Percentiles rank a stretch among this genome's conserved stretches.
Evolutionary conservation across 2,329 filamentous ascomycete genomes (phyloP).

Genomic region (Claviceps fusiformis): DNA sequence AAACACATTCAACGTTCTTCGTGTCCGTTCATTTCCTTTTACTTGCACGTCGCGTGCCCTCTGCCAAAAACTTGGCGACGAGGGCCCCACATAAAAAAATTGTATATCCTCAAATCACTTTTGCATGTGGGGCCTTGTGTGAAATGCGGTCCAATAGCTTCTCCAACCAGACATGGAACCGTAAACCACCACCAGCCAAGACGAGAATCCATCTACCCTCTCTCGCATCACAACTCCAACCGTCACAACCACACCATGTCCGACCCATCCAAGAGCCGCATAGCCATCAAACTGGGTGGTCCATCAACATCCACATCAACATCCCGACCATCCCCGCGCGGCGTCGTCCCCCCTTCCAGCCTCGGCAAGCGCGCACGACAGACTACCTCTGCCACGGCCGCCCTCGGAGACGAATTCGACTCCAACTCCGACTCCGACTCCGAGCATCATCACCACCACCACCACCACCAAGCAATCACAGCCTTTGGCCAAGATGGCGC

Average conservation of each 20-base stretch:
- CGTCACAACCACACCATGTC: conserved; percentile 18
- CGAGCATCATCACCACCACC: conserved; percentile 9
- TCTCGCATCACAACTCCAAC: background rate
- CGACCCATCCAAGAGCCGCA: conserved; percentile 26
- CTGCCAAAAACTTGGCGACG: too few relatives aligned
- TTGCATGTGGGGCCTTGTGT: background rate
- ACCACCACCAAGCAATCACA: conserved; percentile 33
- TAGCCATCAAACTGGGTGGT: conserved; percentile 35
- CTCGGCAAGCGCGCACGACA: conserved; percentile 36
- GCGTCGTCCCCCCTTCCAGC: conserved; percentile 24
- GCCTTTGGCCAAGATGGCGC: conserved; percentile 33
- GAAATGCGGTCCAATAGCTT: too few relatives aligned
- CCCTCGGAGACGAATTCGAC: conserved; percentile 27
- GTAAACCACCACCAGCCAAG: background rate
- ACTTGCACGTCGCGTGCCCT: too few relatives aligned
- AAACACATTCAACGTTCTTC: too few relatives aligned
- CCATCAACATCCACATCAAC: conserved; percentile 9
- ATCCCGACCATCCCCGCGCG: conserved; percentile 7
- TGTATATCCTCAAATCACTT: background rate
- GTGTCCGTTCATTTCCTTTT: too few relatives aligned
- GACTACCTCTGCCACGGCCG: conserved; percentile 10
- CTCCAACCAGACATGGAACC: too few relatives aligned
- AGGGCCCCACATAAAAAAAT: too few relatives aligned
- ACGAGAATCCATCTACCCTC: background rate
- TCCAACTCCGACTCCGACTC: conserved; percentile 30